Evolutionary conservation across 1,139 yeast genomes (phyloP).

Genomic region (Suhomyces bokatorum): DNA sequence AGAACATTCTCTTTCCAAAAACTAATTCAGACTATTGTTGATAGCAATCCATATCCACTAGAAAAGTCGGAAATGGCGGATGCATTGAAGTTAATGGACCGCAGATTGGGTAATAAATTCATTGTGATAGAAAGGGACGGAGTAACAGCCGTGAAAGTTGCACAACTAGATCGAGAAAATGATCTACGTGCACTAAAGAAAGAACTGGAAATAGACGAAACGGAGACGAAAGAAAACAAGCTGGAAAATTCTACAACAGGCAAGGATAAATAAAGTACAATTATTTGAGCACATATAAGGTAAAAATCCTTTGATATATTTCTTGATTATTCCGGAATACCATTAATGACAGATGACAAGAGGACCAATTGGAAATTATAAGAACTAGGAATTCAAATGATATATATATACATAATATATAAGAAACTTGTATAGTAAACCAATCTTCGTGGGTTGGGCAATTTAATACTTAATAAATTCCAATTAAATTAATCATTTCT

Average conservation of each 20-base stretch:
- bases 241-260: background rate
- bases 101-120: constrained; percentile 20
- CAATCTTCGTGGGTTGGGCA: too few species aligned
- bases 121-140: constrained; percentile 22
- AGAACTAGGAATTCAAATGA: too few species aligned
- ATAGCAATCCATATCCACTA: constrained; percentile 38
- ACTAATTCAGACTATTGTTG: constrained; percentile 31
- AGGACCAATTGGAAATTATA: too few species aligned
- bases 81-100: constrained; percentile 21
- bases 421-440: too few species aligned
- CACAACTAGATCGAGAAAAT: constrained; percentile 27
- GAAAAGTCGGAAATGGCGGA: constrained; percentile 35
- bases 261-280: background rate
- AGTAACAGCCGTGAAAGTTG: constrained; percentile 30
- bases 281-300: too few species aligned
- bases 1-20: constrained; percentile 27
- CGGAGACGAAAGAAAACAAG: background rate
- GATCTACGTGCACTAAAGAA: constrained; percentile 21
- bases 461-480: background rate
- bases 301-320: too few species aligned
- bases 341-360: too few species aligned
- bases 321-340: too few species aligned
- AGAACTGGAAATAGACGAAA: background rate
- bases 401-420: too few species aligned
- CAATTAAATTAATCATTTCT: too few species aligned